phyloP scores from a whole-genome alignment of 1,284 basidiomycete genomes.

The Ceratobasidium papillatum region DNA sequence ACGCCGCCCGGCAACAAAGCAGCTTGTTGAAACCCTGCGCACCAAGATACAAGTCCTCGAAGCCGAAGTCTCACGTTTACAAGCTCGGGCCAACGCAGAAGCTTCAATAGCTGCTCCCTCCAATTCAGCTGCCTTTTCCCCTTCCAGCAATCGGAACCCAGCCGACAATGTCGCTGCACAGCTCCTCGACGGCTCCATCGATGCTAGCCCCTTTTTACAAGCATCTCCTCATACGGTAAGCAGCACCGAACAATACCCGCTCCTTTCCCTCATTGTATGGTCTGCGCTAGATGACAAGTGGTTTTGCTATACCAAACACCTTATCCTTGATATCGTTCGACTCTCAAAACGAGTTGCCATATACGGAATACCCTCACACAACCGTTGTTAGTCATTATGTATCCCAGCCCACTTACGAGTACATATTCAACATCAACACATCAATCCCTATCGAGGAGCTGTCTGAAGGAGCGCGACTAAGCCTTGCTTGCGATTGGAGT shows the following conservation, averaged over 20 bases:
- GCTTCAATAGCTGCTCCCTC: neutral
- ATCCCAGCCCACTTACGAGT: constrained; percentile 15
- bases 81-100: neutral
- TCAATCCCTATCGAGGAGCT: neutral
- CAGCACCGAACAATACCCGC: too few relatives aligned
- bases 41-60: constrained; percentile 33
- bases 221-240: neutral
- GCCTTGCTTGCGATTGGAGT: constrained; percentile 20
- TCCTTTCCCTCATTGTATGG: neutral
- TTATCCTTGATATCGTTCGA: neutral
- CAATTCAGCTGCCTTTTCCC: neutral
- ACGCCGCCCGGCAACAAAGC: constrained; percentile 30
- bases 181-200: neutral
- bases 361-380: constrained; percentile 11
- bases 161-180: neutral
- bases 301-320: neutral
- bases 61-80: constrained; percentile 13
- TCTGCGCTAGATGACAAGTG: neutral
- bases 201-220: neutral
- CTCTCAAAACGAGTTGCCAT: constrained; percentile 9
- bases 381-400: neutral
- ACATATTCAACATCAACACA: constrained; percentile 16
- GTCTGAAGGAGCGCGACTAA: constrained; percentile 10
- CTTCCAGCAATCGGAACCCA: neutral
- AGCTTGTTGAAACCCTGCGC: constrained; percentile 32